Conservation (phyloP, 306 rosid genomes). For the Medicago arabica region DNA sequence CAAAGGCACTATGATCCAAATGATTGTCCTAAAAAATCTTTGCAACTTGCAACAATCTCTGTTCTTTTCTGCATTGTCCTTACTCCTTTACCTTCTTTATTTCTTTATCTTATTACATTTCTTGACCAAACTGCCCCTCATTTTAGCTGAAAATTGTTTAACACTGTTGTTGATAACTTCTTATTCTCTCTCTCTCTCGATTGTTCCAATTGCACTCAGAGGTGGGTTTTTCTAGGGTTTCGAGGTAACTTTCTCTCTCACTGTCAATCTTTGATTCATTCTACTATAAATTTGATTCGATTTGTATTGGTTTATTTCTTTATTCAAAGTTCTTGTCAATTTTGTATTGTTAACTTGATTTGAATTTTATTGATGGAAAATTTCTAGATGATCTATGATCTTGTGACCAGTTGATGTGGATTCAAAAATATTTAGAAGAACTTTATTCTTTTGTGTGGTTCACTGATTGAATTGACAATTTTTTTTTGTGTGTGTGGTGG, state of each 20-base stretch:
- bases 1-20: neutral
- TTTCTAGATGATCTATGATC: neutral
- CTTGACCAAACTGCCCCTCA: slow-evolving; percentile 47
- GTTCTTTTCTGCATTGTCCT: slow-evolving; percentile 14
- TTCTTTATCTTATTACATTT: neutral
- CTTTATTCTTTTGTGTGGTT: neutral
- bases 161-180: slow-evolving; percentile 1
- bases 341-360: neutral
- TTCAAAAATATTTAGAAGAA: neutral
- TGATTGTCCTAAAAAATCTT: neutral
- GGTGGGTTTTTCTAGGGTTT: slow-evolving; percentile 57
- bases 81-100: neutral
- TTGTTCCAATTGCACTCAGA: slow-evolving; percentile 41
- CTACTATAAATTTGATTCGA: slow-evolving; percentile 13
- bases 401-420: neutral
- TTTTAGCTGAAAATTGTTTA: neutral
- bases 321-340: neutral
- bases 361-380: neutral
- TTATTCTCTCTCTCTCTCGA: neutral
- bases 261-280: slow-evolving; percentile 47
- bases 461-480: no score
- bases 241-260: neutral
- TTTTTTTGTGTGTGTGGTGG: no score
- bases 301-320: slow-evolving; percentile 38
- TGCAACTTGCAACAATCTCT: slow-evolving; percentile 16